Evolutionary conservation across 768 basidiomycete species (phyloP).

Genomic region (Agrocybe praecox): DNA sequence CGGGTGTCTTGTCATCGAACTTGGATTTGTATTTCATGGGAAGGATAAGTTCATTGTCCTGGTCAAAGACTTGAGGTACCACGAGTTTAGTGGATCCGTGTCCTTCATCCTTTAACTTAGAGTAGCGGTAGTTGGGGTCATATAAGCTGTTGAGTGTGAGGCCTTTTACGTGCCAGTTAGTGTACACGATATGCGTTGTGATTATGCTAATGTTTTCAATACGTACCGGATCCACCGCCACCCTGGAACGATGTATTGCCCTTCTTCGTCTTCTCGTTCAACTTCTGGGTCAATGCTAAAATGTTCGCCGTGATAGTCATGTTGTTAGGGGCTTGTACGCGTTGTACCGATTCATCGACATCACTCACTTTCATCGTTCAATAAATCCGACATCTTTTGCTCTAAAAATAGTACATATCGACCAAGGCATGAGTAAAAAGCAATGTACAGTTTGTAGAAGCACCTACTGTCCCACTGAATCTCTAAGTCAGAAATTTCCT

Average conservation of each 20-base stretch:
- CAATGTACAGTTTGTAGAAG: too few relatives aligned
- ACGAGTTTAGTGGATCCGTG: not conserved
- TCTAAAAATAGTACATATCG: not conserved
- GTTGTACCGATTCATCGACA: too few relatives aligned
- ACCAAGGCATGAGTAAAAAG: too few relatives aligned
- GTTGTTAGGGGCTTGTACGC: not conserved
- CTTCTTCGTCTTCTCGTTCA: not conserved
- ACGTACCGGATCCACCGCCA: not conserved
- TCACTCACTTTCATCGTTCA: not conserved
- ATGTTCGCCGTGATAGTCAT: too few relatives aligned
- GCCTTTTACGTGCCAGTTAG: not conserved
- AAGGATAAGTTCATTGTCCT: not conserved
- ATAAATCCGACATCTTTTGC: not conserved
- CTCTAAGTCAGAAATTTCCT: not conserved
- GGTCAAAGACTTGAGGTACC: not conserved
- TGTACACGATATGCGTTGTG: not conserved
- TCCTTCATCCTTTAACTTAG: not conserved
- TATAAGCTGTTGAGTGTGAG: not conserved
- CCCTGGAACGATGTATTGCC: not conserved
- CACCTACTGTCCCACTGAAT: not conserved
- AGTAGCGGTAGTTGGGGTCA: not conserved
- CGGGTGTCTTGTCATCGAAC: not conserved
- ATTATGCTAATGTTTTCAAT: not conserved
- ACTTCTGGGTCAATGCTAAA: not conserved
- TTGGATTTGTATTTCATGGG: not conserved